Conservation (phyloP, 192 early-diverging fungal species). For the Radiomyces spectabilis region DNA sequence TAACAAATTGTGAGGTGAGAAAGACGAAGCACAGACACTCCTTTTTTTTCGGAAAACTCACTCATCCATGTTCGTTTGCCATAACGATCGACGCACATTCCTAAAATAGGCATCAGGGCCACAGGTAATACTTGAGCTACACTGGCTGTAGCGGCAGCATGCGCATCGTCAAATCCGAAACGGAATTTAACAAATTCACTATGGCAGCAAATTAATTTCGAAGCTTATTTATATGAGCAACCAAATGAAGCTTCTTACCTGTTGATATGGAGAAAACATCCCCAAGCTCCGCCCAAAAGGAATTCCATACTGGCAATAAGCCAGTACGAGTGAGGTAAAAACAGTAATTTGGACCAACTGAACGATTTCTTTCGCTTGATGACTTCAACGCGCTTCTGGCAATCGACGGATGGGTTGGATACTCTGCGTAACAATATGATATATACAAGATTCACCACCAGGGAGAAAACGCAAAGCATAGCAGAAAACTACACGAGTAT, state of each 20-base stretch:
- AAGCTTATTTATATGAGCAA: too few species aligned
- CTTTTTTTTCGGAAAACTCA: constrained; percentile 11
- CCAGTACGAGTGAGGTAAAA: constrained; percentile 57
- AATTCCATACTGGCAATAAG: constrained; percentile 50
- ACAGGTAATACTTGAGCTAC: constrained; percentile 63
- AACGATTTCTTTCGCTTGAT: constrained; percentile 50
- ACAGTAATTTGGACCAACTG: constrained; percentile 42
- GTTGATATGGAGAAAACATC: constrained; percentile 59
- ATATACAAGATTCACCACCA: constrained; percentile 63
- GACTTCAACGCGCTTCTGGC: constrained; percentile 11
- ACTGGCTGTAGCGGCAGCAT: constrained; percentile 60
- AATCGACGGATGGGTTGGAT: constrained; percentile 3
- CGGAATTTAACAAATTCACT: constrained; percentile 70
- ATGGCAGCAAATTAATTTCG: too few species aligned
- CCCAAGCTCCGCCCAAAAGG: constrained; percentile 54
- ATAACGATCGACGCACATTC: constrained; percentile 57
- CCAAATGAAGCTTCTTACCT: constrained; percentile 33
- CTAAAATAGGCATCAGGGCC: constrained; percentile 62
- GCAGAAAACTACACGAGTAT: constrained; percentile 44
- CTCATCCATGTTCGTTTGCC: constrained; percentile 51
- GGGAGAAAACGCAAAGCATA: constrained; percentile 56
- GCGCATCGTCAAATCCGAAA: constrained; percentile 49
- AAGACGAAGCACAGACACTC: background rate
- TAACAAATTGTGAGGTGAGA: background rate
- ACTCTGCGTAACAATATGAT: constrained; percentile 42